Conservation (phyloP, 345 rosid species). For the Luvunga scandens region DNA sequence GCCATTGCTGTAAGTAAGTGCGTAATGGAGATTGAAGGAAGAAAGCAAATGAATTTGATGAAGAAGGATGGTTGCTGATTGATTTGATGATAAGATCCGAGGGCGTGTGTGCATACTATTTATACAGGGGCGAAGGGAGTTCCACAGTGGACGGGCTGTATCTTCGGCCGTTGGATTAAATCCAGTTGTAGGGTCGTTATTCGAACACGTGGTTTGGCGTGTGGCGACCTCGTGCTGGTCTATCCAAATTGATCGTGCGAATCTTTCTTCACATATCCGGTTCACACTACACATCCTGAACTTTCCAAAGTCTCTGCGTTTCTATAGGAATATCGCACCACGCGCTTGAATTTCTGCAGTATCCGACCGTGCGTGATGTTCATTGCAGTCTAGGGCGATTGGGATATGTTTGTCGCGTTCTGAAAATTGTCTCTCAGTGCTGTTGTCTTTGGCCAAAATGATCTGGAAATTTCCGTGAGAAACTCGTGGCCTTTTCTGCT, state of each 20-base stretch:
- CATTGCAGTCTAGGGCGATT: background rate
- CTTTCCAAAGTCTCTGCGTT: background rate
- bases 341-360: background rate
- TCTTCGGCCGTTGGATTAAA: conserved; percentile 41
- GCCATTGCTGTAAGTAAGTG: conserved; percentile 7
- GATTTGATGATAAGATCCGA: background rate
- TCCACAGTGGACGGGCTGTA: conserved; percentile 23
- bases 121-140: conserved; percentile 18
- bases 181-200: conserved; percentile 16
- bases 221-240: conserved; percentile 66
- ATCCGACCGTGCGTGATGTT: accelerated
- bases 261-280: background rate
- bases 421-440: background rate
- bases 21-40: background rate
- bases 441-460: background rate
- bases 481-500: background rate
- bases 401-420: background rate
- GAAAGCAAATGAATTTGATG: background rate
- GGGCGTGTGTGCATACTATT: background rate
- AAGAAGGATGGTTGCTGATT: background rate
- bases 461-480: background rate
- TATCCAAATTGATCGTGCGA: conserved; percentile 21
- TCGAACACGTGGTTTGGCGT: conserved; percentile 43
- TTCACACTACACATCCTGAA: background rate
- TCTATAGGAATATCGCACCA: background rate